These are phyloP conservation scores for Taiwanofungus camphoratus DNA, from an alignment of 1,284 basidiomycete species.

Conservation along the genomic window DNA sequence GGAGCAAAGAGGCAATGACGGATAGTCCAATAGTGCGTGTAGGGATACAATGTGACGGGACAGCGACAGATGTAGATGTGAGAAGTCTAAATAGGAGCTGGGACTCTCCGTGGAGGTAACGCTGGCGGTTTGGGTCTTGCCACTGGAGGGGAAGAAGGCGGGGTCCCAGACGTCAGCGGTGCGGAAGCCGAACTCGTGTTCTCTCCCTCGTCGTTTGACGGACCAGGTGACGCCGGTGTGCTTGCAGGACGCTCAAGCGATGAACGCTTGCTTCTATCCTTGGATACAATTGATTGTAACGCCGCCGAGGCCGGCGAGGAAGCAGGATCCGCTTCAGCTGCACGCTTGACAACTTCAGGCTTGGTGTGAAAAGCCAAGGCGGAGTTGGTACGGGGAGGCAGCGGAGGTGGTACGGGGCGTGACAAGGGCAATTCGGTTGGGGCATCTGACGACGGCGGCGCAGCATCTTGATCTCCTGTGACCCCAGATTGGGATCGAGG, in stretches of 20 bases:
- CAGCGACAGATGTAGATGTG: neutral
- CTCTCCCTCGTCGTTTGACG: conserved; percentile 3
- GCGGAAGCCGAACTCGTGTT: neutral
- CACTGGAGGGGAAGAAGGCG: neutral
- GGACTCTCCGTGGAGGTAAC: conserved; percentile 30
- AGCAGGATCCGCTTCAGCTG: conserved; percentile 13
- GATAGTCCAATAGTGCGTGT: too few species aligned
- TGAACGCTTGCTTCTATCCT: conserved; percentile 33
- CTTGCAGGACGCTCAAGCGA: conserved; percentile 16
- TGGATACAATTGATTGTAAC: conserved; percentile 48
- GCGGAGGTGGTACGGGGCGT: conserved; percentile 44
- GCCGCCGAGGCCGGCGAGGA: conserved; percentile 43
- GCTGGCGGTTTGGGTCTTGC: conserved; percentile 27
- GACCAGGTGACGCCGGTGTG: neutral
- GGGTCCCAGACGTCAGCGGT: neutral
- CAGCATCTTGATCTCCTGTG: conserved; percentile 26
- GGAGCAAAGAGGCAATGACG: too few species aligned
- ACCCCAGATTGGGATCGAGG: conserved; percentile 18
- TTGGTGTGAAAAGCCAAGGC: conserved; percentile 19
- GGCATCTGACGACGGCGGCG: conserved; percentile 18
- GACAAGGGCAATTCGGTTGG: conserved; percentile 10
- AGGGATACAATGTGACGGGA: neutral
- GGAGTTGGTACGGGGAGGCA: conserved; percentile 49
- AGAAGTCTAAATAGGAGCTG: conserved; percentile 12
- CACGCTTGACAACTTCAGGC: conserved; percentile 23